Evolutionary conservation across 495 filamentous ascomycete species (phyloP).

Genomic region (Aspergillus wentii): DNA sequence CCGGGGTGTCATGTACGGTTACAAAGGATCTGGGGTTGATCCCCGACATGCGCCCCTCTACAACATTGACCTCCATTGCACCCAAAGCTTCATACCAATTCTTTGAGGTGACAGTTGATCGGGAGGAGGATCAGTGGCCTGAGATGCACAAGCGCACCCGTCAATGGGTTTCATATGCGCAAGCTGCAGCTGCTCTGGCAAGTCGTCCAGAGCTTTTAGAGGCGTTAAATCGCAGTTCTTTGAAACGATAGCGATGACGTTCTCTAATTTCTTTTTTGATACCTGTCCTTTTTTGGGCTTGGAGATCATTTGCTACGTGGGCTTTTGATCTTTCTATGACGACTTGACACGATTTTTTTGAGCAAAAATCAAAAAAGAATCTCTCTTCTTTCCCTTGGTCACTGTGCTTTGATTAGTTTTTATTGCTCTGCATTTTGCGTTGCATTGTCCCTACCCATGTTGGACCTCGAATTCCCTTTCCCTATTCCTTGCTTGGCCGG

Average conservation of each 20-base stretch:
- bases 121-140: conserved; percentile 83
- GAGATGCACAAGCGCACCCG: conserved; percentile 88
- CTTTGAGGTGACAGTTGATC: conserved; percentile 79
- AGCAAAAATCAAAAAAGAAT: conserved; percentile 18
- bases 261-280: no score
- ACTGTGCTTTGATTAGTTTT: no score
- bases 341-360: conserved; percentile 38
- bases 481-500: conserved; percentile 11
- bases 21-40: conserved; percentile 81
- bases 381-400: no score
- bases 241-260: conserved; percentile 46
- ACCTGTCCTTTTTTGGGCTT: conserved; percentile 1
- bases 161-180: conserved; percentile 79
- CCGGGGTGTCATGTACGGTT: conserved; percentile 79
- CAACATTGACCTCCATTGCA: conserved; percentile 53
- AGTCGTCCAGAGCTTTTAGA: conserved; percentile 82
- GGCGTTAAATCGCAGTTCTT: conserved; percentile 77
- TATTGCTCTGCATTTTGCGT: conserved; percentile 10
- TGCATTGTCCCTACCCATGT: conserved; percentile 9
- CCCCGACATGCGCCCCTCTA: conserved; percentile 63
- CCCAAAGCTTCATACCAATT: conserved; percentile 80
- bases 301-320: background rate
- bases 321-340: conserved; percentile 27
- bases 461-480: conserved; percentile 15
- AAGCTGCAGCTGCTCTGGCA: conserved; percentile 72